phyloP scores from a whole-genome alignment of 352 stramenopile species.

The Phytopythium cucurbitacearum region DNA sequence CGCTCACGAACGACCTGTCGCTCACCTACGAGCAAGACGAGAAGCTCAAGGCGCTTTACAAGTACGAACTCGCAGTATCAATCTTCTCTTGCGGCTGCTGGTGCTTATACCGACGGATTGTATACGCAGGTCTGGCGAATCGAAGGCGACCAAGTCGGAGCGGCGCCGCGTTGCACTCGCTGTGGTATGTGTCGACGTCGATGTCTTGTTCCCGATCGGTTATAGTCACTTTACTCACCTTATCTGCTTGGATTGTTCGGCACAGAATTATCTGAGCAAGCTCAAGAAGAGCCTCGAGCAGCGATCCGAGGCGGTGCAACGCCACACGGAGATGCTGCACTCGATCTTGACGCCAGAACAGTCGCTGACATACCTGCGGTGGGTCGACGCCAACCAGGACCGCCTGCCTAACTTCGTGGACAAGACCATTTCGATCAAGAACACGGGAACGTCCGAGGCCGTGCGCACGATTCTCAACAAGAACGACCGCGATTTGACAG shows the following conservation, averaged over 20 bases:
- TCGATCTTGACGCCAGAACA: slow-evolving; percentile 85
- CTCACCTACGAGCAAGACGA: slow-evolving; percentile 89
- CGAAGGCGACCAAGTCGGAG: slow-evolving; percentile 82
- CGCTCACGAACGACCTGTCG: slow-evolving; percentile 66
- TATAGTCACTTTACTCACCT: background rate
- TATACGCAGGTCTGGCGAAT: slow-evolving; percentile 51
- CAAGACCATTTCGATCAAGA: slow-evolving; percentile 48
- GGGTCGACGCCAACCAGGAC: slow-evolving; percentile 79
- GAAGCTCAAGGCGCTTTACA: slow-evolving; percentile 86
- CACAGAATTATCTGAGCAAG: slow-evolving; percentile 88
- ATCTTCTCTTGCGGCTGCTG: background rate
- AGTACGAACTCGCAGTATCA: slow-evolving; percentile 30
- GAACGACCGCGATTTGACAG: slow-evolving; percentile 79
- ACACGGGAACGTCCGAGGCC: slow-evolving; percentile 48
- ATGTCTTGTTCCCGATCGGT: background rate
- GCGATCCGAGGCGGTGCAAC: slow-evolving; percentile 73
- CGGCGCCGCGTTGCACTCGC: slow-evolving; percentile 75
- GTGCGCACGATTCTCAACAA: slow-evolving; percentile 81
- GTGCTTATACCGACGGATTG: slow-evolving; percentile 3
- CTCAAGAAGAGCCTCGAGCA: slow-evolving; percentile 81
- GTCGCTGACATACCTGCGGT: slow-evolving; percentile 77
- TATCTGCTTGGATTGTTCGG: background rate
- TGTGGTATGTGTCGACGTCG: slow-evolving; percentile 45
- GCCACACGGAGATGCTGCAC: slow-evolving; percentile 76
- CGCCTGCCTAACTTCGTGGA: slow-evolving; percentile 61